Conservation (phyloP, 2,329 filamentous ascomycete species). For the Raffaelea ambrosiae region DNA sequence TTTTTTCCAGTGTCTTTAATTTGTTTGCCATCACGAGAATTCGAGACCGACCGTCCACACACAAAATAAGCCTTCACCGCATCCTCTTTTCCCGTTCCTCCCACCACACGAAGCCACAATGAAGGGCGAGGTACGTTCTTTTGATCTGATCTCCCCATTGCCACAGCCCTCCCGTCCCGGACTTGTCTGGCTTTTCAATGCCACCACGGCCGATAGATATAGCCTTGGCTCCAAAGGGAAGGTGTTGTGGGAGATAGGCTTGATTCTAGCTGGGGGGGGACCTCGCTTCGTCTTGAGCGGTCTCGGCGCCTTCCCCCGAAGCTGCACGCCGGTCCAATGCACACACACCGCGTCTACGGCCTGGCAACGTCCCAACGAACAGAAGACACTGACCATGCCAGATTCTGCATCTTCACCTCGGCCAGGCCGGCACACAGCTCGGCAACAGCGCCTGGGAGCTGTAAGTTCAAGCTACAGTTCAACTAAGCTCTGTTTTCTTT, state of each 20-base stretch:
- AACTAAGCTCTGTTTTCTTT: background rate
- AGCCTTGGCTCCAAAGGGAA: slow-evolving; percentile 2
- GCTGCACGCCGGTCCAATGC: too few species aligned
- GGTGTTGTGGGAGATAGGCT: background rate
- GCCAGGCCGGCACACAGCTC: slow-evolving; percentile 65
- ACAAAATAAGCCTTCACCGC: too few species aligned
- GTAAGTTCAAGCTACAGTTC: too few species aligned
- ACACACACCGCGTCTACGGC: too few species aligned
- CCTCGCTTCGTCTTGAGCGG: too few species aligned
- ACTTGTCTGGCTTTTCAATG: background rate
- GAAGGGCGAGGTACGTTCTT: slow-evolving; percentile 48
- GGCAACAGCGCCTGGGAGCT: slow-evolving; percentile 71
- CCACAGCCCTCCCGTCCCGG: background rate
- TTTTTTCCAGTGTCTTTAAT: too few species aligned
- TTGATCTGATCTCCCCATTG: slow-evolving; percentile 2
- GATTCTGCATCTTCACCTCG: slow-evolving; percentile 57
- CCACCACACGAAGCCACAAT: slow-evolving; percentile 29
- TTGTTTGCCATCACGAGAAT: background rate
- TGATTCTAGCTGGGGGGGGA: too few species aligned
- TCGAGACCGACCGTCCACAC: too few species aligned
- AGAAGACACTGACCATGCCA: slow-evolving; percentile 21
- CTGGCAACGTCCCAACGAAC: too few species aligned
- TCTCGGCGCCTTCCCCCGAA: too few species aligned
- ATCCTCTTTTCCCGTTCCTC: background rate
- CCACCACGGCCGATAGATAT: too few species aligned